These are phyloP conservation scores for Diaporthe vaccinii DNA, from an alignment of 2,329 filamentous ascomycete species.

Conservation along the genomic window DNA sequence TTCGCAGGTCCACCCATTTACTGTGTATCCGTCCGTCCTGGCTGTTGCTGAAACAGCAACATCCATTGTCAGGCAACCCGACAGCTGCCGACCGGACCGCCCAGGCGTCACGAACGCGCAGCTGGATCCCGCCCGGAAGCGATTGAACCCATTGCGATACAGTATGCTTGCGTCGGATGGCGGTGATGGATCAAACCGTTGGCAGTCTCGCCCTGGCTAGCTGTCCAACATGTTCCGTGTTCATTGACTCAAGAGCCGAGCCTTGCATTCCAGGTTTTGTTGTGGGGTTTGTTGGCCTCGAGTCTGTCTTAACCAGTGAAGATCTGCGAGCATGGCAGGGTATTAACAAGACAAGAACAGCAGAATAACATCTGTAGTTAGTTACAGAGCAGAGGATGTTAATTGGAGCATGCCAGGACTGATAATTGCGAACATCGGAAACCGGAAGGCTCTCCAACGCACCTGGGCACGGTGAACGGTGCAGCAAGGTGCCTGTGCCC, in stretches of 20 bases:
- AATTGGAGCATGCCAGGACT: not conserved
- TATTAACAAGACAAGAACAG: not conserved
- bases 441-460: not conserved
- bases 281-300: not conserved
- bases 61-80: not conserved
- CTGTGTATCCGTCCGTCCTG: not conserved
- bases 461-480: conserved; percentile 1
- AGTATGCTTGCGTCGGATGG: conserved; percentile 4
- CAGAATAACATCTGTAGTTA: not conserved
- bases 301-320: conserved; percentile 16
- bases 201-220: not conserved
- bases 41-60: not conserved
- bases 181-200: not conserved
- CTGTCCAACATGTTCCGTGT: no score
- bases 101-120: not conserved
- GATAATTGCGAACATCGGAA: not conserved
- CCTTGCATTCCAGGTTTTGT: conserved; percentile 21
- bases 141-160: not conserved
- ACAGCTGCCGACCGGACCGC: conserved; percentile 29
- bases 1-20: not conserved
- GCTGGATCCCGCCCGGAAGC: not conserved
- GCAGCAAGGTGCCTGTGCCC: not conserved
- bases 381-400: not conserved
- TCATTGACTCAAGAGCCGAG: not conserved
- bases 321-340: conserved; percentile 5